phyloP scores from a whole-genome alignment of 768 basidiomycete species.

The Leccinum ochraceum region DNA sequence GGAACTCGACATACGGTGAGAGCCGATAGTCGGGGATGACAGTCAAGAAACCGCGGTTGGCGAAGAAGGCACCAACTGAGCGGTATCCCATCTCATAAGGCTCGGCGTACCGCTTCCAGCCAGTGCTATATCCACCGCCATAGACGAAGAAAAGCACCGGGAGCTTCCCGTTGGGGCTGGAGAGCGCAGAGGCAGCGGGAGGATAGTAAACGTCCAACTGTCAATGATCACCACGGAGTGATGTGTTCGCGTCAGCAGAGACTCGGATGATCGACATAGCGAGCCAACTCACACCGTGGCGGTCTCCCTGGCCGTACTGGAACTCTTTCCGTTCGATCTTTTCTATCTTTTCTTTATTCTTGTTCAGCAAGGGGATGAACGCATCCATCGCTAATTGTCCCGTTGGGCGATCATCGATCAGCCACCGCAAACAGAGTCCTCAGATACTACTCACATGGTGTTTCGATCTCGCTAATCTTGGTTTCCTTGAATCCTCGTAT shows the following conservation, averaged over 20 bases:
- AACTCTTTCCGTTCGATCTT: conserved; percentile 54
- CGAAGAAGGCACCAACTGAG: conserved; percentile 63
- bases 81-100: conserved; percentile 54
- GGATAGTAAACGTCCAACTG: conserved; percentile 75
- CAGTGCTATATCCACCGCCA: conserved; percentile 62
- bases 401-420: conserved; percentile 12
- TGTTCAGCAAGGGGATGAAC: conserved; percentile 52
- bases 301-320: conserved; percentile 47
- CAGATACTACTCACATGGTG: conserved; percentile 34
- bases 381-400: conserved; percentile 42
- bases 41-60: conserved; percentile 57
- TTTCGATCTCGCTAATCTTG: conserved; percentile 32
- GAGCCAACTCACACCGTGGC: conserved; percentile 38
- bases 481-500: conserved; percentile 34
- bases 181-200: conserved; percentile 23
- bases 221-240: neutral
- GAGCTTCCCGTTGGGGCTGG: conserved; percentile 29
- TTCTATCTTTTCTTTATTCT: conserved; percentile 46
- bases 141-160: conserved; percentile 66
- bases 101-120: conserved; percentile 47
- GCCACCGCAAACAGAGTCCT: neutral
- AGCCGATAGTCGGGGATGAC: conserved; percentile 72
- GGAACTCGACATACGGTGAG: conserved; percentile 56
- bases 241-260: neutral
- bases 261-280: neutral